These are phyloP conservation scores for Colletotrichum sp. DNA, from an alignment of 2,329 filamentous ascomycete species.

Conservation along the genomic window DNA sequence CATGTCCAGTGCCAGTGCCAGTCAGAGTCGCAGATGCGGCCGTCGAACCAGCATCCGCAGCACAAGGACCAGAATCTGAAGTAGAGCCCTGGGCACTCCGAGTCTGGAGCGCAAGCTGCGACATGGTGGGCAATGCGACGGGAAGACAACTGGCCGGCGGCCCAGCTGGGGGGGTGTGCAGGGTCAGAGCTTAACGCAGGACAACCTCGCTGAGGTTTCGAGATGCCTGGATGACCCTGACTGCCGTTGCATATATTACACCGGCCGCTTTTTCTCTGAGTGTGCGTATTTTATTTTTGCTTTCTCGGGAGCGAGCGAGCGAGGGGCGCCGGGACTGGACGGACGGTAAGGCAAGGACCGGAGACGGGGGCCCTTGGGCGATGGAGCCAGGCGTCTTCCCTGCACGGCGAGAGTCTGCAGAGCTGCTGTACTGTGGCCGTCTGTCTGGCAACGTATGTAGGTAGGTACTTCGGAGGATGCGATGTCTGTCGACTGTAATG, in stretches of 20 bases:
- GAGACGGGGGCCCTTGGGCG: background rate
- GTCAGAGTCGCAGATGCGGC: background rate
- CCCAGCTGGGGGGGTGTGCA: constrained; percentile 29
- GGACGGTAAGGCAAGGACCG: background rate
- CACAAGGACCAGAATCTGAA: constrained; percentile 32
- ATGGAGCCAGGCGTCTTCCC: background rate
- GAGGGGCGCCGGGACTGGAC: background rate
- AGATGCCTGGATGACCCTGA: constrained; percentile 47
- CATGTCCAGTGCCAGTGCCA: background rate
- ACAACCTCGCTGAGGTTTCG: constrained; percentile 37
- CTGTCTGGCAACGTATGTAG: background rate
- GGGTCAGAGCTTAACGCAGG: constrained; percentile 37
- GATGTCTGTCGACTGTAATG: background rate
- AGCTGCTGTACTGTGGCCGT: background rate
- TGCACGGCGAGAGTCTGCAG: background rate
- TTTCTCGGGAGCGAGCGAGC: constrained; percentile 15
- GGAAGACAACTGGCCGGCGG: constrained; percentile 25
- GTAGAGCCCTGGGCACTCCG: constrained; percentile 43
- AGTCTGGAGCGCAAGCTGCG: constrained; percentile 53
- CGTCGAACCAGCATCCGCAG: constrained; percentile 5
- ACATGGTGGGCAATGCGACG: constrained; percentile 54
- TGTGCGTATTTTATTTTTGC: background rate
- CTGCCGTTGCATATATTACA: constrained; percentile 50
- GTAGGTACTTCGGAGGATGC: background rate
- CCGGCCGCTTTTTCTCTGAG: constrained; percentile 4